Conservation (phyloP, 2,329 filamentous ascomycete genomes). For the Laburnicola sp. region DNA sequence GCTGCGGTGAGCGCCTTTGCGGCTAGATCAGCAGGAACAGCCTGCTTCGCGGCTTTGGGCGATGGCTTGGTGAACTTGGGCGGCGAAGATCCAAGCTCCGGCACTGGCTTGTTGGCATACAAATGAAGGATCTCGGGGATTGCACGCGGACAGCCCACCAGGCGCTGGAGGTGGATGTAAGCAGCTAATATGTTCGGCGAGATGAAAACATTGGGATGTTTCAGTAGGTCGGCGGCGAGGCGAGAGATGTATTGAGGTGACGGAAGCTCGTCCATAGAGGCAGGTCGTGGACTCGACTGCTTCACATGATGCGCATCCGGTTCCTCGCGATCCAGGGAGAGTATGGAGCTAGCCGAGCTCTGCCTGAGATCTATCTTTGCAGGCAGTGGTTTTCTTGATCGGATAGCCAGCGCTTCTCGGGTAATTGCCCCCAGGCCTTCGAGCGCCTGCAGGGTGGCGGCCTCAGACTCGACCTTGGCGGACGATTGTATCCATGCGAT, state of each 20-base stretch:
- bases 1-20: conserved; percentile 76
- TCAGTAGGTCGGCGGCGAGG: conserved; percentile 69
- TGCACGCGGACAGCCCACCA: conserved; percentile 71
- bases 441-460: conserved; percentile 24
- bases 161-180: conserved; percentile 77
- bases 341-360: conserved; percentile 41
- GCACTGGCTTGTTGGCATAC: conserved; percentile 80
- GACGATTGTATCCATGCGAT: conserved; percentile 34
- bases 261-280: conserved; percentile 30
- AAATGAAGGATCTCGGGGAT: conserved; percentile 79
- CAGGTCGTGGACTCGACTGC: conserved; percentile 14
- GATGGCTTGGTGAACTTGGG: conserved; percentile 54
- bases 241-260: conserved; percentile 51
- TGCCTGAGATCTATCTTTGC: conserved; percentile 29
- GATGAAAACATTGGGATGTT: conserved; percentile 77
- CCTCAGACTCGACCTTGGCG: conserved; percentile 32
- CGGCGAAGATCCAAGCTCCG: conserved; percentile 61
- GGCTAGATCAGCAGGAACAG: conserved; percentile 71
- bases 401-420: conserved; percentile 33
- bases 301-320: conserved; percentile 6
- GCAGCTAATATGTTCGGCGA: conserved; percentile 69
- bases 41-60: conserved; percentile 69
- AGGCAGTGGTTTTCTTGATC: conserved; percentile 28
- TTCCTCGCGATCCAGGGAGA: conserved; percentile 34
- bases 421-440: conserved; percentile 29